Base-by-base conservation (phyloP, 805 yeast species). In the Scheffersomyces stipitis region DNA sequence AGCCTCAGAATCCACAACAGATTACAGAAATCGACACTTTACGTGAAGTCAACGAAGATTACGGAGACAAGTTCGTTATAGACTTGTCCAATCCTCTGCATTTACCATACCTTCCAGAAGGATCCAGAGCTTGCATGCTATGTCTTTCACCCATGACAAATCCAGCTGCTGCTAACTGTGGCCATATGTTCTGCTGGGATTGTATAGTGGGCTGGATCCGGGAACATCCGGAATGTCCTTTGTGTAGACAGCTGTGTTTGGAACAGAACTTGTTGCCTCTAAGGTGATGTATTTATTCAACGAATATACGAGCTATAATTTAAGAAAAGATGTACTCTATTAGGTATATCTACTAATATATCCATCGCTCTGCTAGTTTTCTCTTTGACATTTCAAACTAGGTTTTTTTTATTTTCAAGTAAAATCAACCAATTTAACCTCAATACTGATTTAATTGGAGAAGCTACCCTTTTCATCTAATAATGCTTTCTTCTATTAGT, bases 121-220 rank as follows among this genome's bases (percentile, higher is more conserved):
- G 64, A 17, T 80, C 95, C 1, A 71, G 97, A 36, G 71, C 74
- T 28, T 91, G 99, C 55, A 83, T 89, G 74, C 70, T 93, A 15
- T 91, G 99, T 56, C 70, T 91, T 16, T 81, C 85, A 6, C 70
- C 75, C 12, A 86, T 91, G 93, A 69, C 64, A 1, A 78, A 86
- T 43, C 98, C 99, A 4, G 69, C 96, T 1, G 78, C 86, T 42
- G 88, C 96, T 0, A 76, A 81, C 4, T 91, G 99, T 62, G 99
- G 98, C 0, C 99, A 91, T 58, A 40, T 87, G 12, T 91, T 86
- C 58, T 91, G 99, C 62, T 91, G 98, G 97, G 71, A 69, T 5
- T 91, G 98, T 57, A 80, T 89, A 4, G 71, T 80, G 5, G 95
- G 86, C 49, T 91, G 98, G 98, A 78, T 89, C 40, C 71, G 87